These are phyloP conservation scores for Populus tremula DNA, from an alignment of 345 rosid genomes.

Conservation along the genomic window DNA sequence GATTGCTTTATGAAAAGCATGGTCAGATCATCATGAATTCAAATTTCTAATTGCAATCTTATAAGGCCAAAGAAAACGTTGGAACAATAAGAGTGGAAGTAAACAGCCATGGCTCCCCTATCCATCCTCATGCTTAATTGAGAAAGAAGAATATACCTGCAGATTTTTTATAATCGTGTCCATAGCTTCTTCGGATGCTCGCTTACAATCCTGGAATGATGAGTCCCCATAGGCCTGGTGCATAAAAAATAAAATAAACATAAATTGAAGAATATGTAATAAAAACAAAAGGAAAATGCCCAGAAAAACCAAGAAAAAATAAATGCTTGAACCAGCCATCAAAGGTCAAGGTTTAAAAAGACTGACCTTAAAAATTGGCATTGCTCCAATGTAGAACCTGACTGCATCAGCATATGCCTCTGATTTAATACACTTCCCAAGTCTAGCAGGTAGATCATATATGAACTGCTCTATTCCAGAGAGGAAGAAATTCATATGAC, in stretches of 20 bases:
- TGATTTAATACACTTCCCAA: conserved; percentile 83
- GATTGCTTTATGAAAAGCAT: not conserved
- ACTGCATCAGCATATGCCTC: conserved; percentile 97
- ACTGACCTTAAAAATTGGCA: conserved; percentile 91
- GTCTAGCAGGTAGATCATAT: conserved; percentile 96
- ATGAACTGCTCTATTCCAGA: conserved; percentile 86
- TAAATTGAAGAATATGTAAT: conserved; percentile 9
- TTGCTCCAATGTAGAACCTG: conserved; percentile 89
- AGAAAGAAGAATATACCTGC: conserved; percentile 52
- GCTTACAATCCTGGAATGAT: conserved; percentile 92
- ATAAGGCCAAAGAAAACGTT: not conserved
- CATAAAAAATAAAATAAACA: conserved; percentile 8
- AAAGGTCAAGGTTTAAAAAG: not conserved
- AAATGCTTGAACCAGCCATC: not conserved
- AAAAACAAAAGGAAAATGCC: not conserved
- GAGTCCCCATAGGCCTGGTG: conserved; percentile 90
- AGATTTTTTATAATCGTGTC: conserved; percentile 61
- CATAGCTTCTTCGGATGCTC: conserved; percentile 94
- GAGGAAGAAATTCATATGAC: conserved; percentile 41
- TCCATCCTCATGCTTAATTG: conserved; percentile 1
- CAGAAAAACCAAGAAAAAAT: conserved; percentile 1
- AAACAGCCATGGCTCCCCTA: not conserved
- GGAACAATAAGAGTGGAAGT: not conserved
- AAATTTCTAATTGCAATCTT: not conserved
- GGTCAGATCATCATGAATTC: not conserved